Base-by-base conservation (phyloP, 1,139 yeast genomes). In the Eremothecium coryli region DNA sequence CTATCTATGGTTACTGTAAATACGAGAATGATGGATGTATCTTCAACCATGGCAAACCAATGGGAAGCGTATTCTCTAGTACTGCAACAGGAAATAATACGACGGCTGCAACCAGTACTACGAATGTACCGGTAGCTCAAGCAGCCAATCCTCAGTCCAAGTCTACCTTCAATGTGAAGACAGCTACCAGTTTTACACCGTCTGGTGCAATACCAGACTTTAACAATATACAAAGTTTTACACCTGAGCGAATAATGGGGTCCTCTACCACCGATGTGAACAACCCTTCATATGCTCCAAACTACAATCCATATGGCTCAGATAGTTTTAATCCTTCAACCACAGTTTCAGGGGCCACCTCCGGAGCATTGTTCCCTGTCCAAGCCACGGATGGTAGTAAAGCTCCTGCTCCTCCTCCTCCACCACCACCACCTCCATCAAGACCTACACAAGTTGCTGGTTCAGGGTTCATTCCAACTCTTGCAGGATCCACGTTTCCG, bases 11-110 rank as follows among this genome's bases (percentile, higher is more conserved):
- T 7, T 84, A 72, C 50, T 86, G 96, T 65, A 84, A 84, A 58
- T 85, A 73, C 61, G 90, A 82, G 47, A 82, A 82, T 48, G 85
- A 84, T 52, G 95, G 95, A 13, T 85, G 95, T 56, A 82, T 81
- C 2, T 85, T 84, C 55, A 76, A 74, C 37, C 95, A 85, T 40
- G 53, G 50, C 27, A 45, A 42, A 17, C 23, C 38, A 31, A 32
- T 39, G 33, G 41, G 33, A 25, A 37, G 38, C 27, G 43, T 26
- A 18, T 39, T 44, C 21, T 33, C 35, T 18, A 30, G 49, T 13
- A 28, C 50, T 21, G 37, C 40, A 30, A 31, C 41, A 30, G 33
- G 33, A 7, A n/a, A 12, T 6, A 25, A 8, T 14, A 17, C 14
- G 14, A 12, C n/a, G 2, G 30, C 34, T 12, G 26, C 18, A n/a